These are phyloP conservation scores for Botrytis medusae DNA, from an alignment of 2,329 filamentous ascomycete species.

Conservation along the genomic window DNA sequence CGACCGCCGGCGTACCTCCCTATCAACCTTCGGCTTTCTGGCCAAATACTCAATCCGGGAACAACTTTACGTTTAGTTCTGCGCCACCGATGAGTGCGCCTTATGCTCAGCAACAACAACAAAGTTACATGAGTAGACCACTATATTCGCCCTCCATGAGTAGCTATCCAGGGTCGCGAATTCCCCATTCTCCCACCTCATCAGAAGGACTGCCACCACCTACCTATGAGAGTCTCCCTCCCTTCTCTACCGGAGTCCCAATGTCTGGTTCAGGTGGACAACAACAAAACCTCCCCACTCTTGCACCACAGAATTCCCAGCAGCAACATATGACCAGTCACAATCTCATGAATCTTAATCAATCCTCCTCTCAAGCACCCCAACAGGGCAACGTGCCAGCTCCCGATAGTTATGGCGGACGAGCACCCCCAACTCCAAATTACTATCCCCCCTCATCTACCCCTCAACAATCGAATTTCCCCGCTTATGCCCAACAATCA, in stretches of 20 bases:
- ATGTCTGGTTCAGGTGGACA: slow-evolving; percentile 50
- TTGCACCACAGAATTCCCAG: slow-evolving; percentile 39
- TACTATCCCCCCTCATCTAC: slow-evolving; percentile 56
- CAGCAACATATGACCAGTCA: slow-evolving; percentile 44
- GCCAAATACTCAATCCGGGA: slow-evolving; percentile 47
- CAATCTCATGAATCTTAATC: slow-evolving; percentile 51
- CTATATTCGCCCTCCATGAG: slow-evolving; percentile 58
- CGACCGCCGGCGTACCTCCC: slow-evolving; percentile 55
- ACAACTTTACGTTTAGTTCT: slow-evolving; percentile 56
- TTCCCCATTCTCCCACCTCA: slow-evolving; percentile 58
- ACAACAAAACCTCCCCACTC: slow-evolving; percentile 43
- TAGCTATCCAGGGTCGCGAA: slow-evolving; percentile 50
- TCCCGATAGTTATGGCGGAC: slow-evolving; percentile 55
- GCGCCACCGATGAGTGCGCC: slow-evolving; percentile 42
- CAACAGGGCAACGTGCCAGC: slow-evolving; percentile 56
- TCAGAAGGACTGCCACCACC: slow-evolving; percentile 64
- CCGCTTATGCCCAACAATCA: slow-evolving; percentile 51
- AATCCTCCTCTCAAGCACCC: slow-evolving; percentile 48
- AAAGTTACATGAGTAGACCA: slow-evolving; percentile 47
- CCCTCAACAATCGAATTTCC: slow-evolving; percentile 48
- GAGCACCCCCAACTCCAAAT: slow-evolving; percentile 57
- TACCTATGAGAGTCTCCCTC: slow-evolving; percentile 64
- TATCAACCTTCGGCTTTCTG: slow-evolving; percentile 63
- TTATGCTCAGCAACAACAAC: slow-evolving; percentile 37
- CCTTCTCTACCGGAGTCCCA: slow-evolving; percentile 60